Conservation (phyloP, 345 rosid genomes). For the Lepidium africanum region DNA sequence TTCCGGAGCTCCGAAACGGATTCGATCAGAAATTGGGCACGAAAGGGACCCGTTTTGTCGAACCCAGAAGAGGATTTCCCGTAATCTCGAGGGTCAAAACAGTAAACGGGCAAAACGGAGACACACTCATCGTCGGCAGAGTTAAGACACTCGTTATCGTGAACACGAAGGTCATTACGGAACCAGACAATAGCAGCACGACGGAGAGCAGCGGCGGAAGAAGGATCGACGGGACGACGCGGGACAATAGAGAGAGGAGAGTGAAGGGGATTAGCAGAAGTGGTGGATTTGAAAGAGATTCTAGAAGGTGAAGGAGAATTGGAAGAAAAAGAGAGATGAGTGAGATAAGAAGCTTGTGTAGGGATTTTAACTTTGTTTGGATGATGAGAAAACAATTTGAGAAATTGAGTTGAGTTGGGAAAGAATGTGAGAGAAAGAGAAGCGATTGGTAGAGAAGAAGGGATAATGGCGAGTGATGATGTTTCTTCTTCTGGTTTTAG, state of each 20-base stretch:
- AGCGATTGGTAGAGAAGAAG: conserved; percentile 49
- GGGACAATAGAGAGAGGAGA: conserved; percentile 78
- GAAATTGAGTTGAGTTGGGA: conserved; percentile 34
- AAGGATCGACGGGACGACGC: conserved; percentile 85
- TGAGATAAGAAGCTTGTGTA: conserved; percentile 56
- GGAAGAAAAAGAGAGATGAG: conserved; percentile 44
- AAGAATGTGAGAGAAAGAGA: conserved; percentile 26
- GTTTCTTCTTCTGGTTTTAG: conserved; percentile 37
- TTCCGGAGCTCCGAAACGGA: conserved; percentile 89
- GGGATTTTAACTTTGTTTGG: conserved; percentile 65
- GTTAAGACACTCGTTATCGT: conserved; percentile 84
- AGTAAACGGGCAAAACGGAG: conserved; percentile 87
- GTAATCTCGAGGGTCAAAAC: conserved; percentile 94
- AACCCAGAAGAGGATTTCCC: conserved; percentile 87
- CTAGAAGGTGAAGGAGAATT: conserved; percentile 35
- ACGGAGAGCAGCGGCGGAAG: conserved; percentile 71
- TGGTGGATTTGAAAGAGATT: conserved; percentile 71
- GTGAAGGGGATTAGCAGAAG: conserved; percentile 75
- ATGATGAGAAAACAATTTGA: conserved; percentile 40
- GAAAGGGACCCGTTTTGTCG: conserved; percentile 80
- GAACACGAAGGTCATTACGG: conserved; percentile 90
- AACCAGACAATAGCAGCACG: conserved; percentile 87
- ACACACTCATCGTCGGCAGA: conserved; percentile 75
- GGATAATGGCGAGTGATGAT: conserved; percentile 26
- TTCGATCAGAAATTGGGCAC: conserved; percentile 78